Evolutionary conservation across 108 stramenopile genomes (phyloP).

Genomic region (Stephanodiscus minutulus): DNA sequence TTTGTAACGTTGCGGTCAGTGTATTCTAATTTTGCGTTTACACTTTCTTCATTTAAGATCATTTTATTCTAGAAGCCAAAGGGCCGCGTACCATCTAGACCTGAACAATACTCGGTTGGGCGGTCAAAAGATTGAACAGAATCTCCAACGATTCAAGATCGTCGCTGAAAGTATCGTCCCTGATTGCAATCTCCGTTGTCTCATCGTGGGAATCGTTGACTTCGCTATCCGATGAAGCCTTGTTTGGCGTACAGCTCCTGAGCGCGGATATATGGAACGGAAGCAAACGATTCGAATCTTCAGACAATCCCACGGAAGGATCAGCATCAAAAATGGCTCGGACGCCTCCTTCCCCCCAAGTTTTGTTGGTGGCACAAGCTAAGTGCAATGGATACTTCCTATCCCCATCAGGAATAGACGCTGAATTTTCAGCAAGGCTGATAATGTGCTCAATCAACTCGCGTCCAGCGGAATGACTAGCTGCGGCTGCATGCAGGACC

Average conservation of each 20-base stretch:
- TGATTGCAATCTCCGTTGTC: background rate
- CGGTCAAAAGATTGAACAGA: slow-evolving; percentile 34
- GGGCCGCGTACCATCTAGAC: background rate
- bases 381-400: slow-evolving; percentile 75
- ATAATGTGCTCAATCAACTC: slow-evolving; percentile 61
- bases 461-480: slow-evolving; percentile 52
- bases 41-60: background rate
- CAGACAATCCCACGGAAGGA: slow-evolving; percentile 50
- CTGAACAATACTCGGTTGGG: slow-evolving; percentile 40
- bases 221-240: background rate
- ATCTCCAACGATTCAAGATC: slow-evolving; percentile 38
- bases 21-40: too few relatives aligned
- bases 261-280: slow-evolving; percentile 64
- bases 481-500: slow-evolving; percentile 51
- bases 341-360: slow-evolving; percentile 64
- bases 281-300: slow-evolving; percentile 55
- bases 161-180: slow-evolving; percentile 3
- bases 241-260: slow-evolving; percentile 7
- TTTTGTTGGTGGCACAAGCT: slow-evolving; percentile 65
- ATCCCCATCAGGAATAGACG: slow-evolving; percentile 60
- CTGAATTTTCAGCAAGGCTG: slow-evolving; percentile 55
- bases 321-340: slow-evolving; percentile 64
- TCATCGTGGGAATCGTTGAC: background rate
- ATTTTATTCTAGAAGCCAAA: too few relatives aligned
- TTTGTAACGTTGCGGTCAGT: too few relatives aligned